phyloP scores from a whole-genome alignment of 2,329 filamentous ascomycete species.

The Passalora sequoiae region DNA sequence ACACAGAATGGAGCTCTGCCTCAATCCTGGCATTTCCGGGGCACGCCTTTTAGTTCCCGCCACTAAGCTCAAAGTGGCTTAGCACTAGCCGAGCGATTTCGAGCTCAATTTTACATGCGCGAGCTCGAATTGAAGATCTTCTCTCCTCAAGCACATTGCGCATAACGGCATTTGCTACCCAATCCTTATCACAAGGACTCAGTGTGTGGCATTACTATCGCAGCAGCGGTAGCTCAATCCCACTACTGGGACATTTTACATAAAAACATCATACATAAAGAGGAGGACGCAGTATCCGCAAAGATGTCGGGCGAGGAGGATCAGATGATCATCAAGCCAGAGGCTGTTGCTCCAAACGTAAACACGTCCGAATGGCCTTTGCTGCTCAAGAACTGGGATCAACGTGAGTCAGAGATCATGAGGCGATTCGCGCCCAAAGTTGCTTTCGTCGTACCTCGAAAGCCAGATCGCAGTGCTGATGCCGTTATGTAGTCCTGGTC shows the following conservation, averaged over 20 bases:
- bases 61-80: not conserved
- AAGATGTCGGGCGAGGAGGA: slow-evolving; percentile 45
- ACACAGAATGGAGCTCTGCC: not conserved
- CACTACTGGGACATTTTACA: slow-evolving; percentile 11
- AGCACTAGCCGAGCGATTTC: not conserved
- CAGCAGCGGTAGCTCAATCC: slow-evolving; percentile 11
- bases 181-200: slow-evolving; percentile 13
- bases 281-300: slow-evolving; percentile 20
- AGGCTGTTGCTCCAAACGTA: slow-evolving; percentile 69
- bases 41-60: not conserved
- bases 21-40: not conserved
- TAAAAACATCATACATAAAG: not conserved
- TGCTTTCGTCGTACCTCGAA: no score
- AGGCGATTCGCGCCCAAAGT: not conserved
- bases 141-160: not conserved
- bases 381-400: slow-evolving; percentile 92
- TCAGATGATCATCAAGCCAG: slow-evolving; percentile 87
- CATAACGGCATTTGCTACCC: not conserved
- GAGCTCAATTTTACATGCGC: not conserved
- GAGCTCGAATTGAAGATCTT: not conserved
- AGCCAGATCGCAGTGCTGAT: no score
- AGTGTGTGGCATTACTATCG: slow-evolving; percentile 13
- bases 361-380: slow-evolving; percentile 90
- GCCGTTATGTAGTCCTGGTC: slow-evolving; percentile 62
- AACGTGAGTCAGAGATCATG: slow-evolving; percentile 51